These are phyloP conservation scores for Pyrenula aspistea DNA, from an alignment of 495 filamentous ascomycete genomes.

Conservation along the genomic window DNA sequence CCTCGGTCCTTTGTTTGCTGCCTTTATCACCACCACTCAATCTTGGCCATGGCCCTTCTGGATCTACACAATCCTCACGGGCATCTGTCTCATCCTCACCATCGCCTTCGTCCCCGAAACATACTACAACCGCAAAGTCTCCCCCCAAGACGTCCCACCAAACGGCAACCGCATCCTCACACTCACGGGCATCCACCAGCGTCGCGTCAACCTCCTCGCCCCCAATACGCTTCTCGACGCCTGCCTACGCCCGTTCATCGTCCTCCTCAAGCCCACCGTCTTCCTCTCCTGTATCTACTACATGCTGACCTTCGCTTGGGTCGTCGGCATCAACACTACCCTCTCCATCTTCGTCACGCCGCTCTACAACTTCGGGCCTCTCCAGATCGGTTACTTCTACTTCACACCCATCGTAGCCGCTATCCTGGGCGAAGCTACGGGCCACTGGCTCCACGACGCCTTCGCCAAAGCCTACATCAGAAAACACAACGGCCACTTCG, in stretches of 20 bases:
- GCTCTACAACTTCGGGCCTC: constrained; percentile 40
- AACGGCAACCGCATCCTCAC: constrained; percentile 23
- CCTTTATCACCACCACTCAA: constrained; percentile 40
- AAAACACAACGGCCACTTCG: constrained; percentile 37
- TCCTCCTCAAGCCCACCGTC: constrained; percentile 39
- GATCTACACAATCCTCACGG: constrained; percentile 38
- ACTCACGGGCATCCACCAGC: constrained; percentile 36
- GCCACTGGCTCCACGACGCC: constrained; percentile 49
- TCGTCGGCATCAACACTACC: constrained; percentile 51
- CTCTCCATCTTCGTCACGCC: constrained; percentile 40
- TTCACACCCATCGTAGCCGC: constrained; percentile 45
- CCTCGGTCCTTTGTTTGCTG: constrained; percentile 45
- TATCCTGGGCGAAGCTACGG: constrained; percentile 36
- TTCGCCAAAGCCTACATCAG: constrained; percentile 35
- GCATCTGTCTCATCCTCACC: constrained; percentile 31
- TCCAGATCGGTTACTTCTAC: constrained; percentile 47
- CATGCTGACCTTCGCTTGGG: constrained; percentile 47
- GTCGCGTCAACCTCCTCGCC: constrained; percentile 18
- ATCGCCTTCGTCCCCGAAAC: constrained; percentile 46
- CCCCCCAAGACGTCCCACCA: constrained; percentile 27
- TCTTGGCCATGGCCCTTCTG: constrained; percentile 43
- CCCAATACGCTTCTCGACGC: constrained; percentile 33
- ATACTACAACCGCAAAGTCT: constrained; percentile 37
- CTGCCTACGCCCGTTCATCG: constrained; percentile 27
- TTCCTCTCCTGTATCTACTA: constrained; percentile 40